These are phyloP conservation scores for Lichtheimia corymbifera DNA, from an alignment of 371 early-diverging fungal species.

Conservation along the genomic window DNA sequence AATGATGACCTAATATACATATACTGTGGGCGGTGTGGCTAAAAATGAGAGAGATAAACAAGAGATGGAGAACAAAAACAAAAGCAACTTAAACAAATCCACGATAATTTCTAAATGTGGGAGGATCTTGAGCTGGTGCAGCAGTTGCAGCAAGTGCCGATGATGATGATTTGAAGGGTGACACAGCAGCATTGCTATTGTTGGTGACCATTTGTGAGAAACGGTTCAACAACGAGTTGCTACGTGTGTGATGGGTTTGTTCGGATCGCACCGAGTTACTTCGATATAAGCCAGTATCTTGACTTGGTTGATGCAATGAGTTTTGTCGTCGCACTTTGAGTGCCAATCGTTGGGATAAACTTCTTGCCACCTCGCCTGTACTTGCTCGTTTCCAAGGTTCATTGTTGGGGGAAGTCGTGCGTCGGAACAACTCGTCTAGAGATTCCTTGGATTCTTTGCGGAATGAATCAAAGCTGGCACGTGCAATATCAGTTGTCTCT, in stretches of 20 bases:
- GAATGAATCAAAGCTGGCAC: slow-evolving; percentile 44
- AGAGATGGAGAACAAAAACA: not conserved
- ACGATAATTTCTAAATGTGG: slow-evolving; percentile 1
- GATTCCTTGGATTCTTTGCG: slow-evolving; percentile 44
- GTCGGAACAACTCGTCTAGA: slow-evolving; percentile 41
- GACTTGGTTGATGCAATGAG: not conserved
- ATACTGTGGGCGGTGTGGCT: too few relatives aligned
- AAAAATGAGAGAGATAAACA: not conserved
- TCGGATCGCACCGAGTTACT: slow-evolving; percentile 12
- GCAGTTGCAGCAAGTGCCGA: too few relatives aligned
- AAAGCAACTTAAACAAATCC: slow-evolving; percentile 13
- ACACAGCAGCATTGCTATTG: slow-evolving; percentile 14
- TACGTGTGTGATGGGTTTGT: slow-evolving; percentile 11
- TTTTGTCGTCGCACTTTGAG: slow-evolving; percentile 16
- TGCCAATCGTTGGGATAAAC: slow-evolving; percentile 35
- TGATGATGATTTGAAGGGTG: slow-evolving; percentile 5
- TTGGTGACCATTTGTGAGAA: slow-evolving; percentile 39
- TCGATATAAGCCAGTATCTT: not conserved
- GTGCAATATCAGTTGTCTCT: slow-evolving; percentile 46
- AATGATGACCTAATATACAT: too few relatives aligned
- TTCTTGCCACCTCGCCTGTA: slow-evolving; percentile 34
- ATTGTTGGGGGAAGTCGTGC: slow-evolving; percentile 15
- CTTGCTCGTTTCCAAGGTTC: slow-evolving; percentile 40
- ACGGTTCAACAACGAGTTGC: slow-evolving; percentile 30
- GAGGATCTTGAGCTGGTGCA: too few relatives aligned